Evolutionary conservation across 75 land plant genomes (phyloP).

Genomic region (Pinus taeda): DNA sequence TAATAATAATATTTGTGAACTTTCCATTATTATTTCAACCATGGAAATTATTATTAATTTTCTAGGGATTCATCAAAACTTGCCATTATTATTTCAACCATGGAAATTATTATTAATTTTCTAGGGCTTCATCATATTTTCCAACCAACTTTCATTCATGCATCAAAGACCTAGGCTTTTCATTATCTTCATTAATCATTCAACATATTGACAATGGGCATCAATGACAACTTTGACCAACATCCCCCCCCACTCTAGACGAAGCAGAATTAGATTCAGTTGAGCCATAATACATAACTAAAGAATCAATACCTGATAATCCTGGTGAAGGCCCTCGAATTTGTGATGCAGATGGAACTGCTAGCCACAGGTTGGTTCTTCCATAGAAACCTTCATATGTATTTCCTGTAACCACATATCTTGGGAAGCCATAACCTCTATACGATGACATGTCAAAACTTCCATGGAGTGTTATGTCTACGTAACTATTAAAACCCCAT

Average conservation of each 20-base stretch:
- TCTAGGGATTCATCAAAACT: too few relatives aligned
- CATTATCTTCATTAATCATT: too few relatives aligned
- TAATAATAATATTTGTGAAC: too few relatives aligned
- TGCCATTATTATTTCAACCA: too few relatives aligned
- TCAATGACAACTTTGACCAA: too few relatives aligned
- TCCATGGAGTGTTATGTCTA: conserved; percentile 14
- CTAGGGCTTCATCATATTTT: too few relatives aligned
- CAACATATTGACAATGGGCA: too few relatives aligned
- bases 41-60: too few relatives aligned
- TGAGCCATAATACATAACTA: background rate
- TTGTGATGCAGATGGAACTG: background rate
- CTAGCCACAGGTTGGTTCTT: background rate
- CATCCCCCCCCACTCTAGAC: background rate
- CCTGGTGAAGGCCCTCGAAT: background rate
- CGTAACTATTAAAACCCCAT: conserved; percentile 10
- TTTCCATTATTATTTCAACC: too few relatives aligned
- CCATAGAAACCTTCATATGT: background rate
- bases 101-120: too few relatives aligned
- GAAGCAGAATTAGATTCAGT: background rate
- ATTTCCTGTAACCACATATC: background rate
- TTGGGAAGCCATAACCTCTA: background rate
- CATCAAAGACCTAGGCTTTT: too few relatives aligned
- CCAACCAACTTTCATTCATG: too few relatives aligned
- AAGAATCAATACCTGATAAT: background rate
- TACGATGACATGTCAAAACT: conserved; percentile 12